Percentiles rank a stretch among this genome's conserved stretches.
Conservation (phyloP, 352 stramenopile species). For the Pythium apleroticum region DNA sequence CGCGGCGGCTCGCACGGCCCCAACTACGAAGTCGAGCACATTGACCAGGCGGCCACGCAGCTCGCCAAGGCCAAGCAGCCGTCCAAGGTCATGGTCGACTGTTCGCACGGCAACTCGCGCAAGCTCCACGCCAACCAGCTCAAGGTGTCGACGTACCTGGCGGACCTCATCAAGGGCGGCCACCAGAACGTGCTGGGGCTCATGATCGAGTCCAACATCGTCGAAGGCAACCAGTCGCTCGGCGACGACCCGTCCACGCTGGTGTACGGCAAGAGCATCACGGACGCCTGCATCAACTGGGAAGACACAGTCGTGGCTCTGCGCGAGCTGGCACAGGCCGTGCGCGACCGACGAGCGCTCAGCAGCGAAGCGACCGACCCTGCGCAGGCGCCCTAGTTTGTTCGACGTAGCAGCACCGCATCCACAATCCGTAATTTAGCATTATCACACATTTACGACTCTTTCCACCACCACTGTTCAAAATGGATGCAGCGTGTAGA, state of each 20-base stretch:
- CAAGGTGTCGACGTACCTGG: conserved; percentile 72
- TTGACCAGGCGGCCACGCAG: conserved; percentile 58
- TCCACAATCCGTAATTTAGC: conserved; percentile 24
- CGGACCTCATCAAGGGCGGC: conserved; percentile 57
- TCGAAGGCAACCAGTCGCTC: conserved; percentile 83
- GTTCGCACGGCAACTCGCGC: conserved; percentile 86
- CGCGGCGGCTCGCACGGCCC: conserved; percentile 68
- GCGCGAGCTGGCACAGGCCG: conserved; percentile 54
- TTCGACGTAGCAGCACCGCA: not conserved
- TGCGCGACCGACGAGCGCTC: conserved; percentile 41
- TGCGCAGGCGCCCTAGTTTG: conserved; percentile 1
- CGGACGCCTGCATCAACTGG: conserved; percentile 85
- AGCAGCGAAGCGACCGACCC: conserved; percentile 5
- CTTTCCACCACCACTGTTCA: not conserved
- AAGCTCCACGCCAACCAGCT: conserved; percentile 85
- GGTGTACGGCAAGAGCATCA: conserved; percentile 86
- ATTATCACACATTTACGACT: conserved; percentile 5
- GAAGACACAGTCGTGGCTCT: conserved; percentile 71
- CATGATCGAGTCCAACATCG: conserved; percentile 90
- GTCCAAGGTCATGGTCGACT: conserved; percentile 86
- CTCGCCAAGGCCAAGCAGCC: conserved; percentile 67
- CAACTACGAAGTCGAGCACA: conserved; percentile 81
- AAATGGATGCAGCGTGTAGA: no score
- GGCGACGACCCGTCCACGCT: conserved; percentile 67
- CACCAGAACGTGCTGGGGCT: conserved; percentile 72